A percentile compares a stretch with the other conserved stretches of the same genome.
These are phyloP conservation scores for Cocos nucifera DNA, from an alignment of 176 grass and related monocot species.

Conservation along the genomic window DNA sequence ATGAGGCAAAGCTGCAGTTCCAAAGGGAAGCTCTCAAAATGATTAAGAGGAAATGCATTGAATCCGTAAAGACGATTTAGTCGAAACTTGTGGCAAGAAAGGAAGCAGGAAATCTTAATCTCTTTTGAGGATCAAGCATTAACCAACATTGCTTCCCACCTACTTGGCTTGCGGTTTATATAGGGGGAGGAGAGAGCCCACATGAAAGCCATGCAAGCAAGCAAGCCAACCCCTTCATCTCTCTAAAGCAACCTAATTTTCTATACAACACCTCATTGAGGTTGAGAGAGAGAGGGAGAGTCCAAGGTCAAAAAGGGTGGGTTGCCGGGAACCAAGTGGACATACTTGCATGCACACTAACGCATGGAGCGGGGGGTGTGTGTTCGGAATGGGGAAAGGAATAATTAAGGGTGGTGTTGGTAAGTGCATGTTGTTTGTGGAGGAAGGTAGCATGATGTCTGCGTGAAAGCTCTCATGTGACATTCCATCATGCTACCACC, in stretches of 20 bases:
- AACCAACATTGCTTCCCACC: constrained; percentile 69
- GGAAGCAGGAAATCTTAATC: neutral
- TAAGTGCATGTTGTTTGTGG: constrained; percentile 61
- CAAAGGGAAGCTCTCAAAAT: no score
- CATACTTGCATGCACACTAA: constrained; percentile 41
- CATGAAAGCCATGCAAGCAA: constrained; percentile 44
- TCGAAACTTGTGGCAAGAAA: constrained; percentile 7
- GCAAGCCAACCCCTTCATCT: constrained; percentile 16
- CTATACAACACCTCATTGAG: no score
- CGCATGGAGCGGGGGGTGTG: constrained; percentile 7
- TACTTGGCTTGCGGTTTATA: constrained; percentile 74
- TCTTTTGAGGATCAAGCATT: constrained; percentile 40
- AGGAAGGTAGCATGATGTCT: constrained; percentile 99
- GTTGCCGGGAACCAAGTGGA: constrained; percentile 63
- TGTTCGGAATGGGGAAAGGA: neutral
- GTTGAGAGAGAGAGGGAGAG: constrained; percentile 9
- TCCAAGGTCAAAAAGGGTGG: constrained; percentile 36
- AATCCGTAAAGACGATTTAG: neutral
- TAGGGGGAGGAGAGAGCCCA: constrained; percentile 46
- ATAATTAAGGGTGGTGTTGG: constrained; percentile 9
- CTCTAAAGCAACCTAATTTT: constrained; percentile 6
- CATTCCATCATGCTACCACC: constrained; percentile 62
- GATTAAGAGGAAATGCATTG: neutral
- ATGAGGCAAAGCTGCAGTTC: no score
- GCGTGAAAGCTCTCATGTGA: constrained; percentile 96